Base-by-base conservation (phyloP, 345 rosid species). In the Euphorbia tirucalli region DNA sequence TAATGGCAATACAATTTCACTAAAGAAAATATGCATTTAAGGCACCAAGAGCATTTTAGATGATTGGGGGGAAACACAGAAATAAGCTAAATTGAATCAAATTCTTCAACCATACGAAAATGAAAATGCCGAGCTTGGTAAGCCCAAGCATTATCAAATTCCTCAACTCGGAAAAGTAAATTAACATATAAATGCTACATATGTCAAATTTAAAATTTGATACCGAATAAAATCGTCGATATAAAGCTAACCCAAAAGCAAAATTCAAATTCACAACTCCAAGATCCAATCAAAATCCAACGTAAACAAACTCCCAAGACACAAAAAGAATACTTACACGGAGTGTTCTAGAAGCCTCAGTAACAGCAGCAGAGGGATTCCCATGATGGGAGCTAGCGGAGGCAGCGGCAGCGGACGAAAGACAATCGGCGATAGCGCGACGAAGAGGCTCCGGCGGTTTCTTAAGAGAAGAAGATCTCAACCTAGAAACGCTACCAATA, bases 381-480 rank as follows among this genome's bases (percentile, higher is more conserved):
- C 88, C 90, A 55, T 83, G 87, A 79, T 87, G 91, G 31, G 90
- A 83, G 74, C 72, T 69, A 56, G 83, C 76, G 11, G 86, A 82
- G 58, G 91, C 81, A 46, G 84, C 80, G 10, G 83, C 44, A 44
- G 82, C 75, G 84, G 65, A 72, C 0, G 81, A 77, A 25, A 78
- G 71, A 32, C 98, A 95, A 81, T 95, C 96, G 19, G 93, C 98
- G 61, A 95, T 87, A 24, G 97, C 96, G 13, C 97, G 88, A 25
- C 96, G 96, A 65, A 95, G 83, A 11, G 98, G 99, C 89, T 95
- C 99, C 30, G 99, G 99, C 19, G 90, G 98, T 81, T 92, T 93
- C 83, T 83, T 92, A 11, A 82, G 66, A 4, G 88, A 83, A 50
- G 96, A 88, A 77, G 97, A 95, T 93, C 98, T 92, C 78, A 90